Base-by-base conservation (phyloP, 2,329 filamentous ascomycete genomes). In the Fusarium haematococcum region DNA sequence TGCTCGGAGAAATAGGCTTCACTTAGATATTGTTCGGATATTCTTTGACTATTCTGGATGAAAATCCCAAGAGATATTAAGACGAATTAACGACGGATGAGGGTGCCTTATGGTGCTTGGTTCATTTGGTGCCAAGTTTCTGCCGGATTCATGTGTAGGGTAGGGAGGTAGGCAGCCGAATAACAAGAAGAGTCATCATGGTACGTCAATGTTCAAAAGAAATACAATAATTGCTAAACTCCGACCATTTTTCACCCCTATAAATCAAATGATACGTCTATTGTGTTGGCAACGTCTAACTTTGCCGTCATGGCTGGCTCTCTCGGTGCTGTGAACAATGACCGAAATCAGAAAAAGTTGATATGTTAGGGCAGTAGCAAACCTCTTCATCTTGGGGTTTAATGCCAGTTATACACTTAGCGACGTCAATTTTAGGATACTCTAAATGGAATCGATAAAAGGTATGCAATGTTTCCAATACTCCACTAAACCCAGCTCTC, bases 201-300 rank as follows among this genome's bases (percentile, higher is more conserved):
- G n/a, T 43, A 10, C 39, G 39, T 43, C 39, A 6, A 20, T 20
- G n/a, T 20, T 3, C 11, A 7, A 0, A 3, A 11, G 39, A 3
- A 43, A 20, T 7, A 6, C n/a, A 20, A 20, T 43, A 13, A 6
- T 13, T 11, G 4, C 5, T 5, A 43, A 43, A 4, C 2, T 13
- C 0, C 5, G 10, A 20, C n/a, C 2, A 20, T 41, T 10, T 13
- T 13, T 43, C 10, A 3, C 6, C n/a, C 2, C 10, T 20, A 3
- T n/a, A 13, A 10, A 13, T 20, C 39, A 41, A 6, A 41, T 11
- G 10, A 20, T n/a, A 11, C 39, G 20, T 5, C 39, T 20, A 2
- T 6, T 5, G 1, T 41, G 9, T 6, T 20, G 9, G 5, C 10
- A 13, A 5, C 1, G 0, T 6, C n/a, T 41, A 1, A 41, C 9